Evolutionary conservation across 352 stramenopile species (phyloP), one percentile per base, ranked within the genome.

Genomic region (Pythium pyrilobum): DNA sequence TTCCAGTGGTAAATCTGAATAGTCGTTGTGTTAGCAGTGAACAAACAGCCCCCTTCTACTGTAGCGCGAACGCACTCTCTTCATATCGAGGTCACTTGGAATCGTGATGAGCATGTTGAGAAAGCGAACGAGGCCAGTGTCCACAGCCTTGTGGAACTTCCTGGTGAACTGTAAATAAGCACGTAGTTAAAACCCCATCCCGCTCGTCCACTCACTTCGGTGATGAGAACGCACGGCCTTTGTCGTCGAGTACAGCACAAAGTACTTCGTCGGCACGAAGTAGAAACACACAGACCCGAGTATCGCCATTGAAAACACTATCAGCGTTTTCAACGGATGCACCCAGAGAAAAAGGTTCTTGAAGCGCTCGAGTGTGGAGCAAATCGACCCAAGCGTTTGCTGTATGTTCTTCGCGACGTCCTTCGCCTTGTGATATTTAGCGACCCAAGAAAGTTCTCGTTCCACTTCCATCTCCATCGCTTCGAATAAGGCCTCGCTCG

Each of bases 301-400:
- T 3, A 60, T 3, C 8, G 56, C 28, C 9, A 57, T 16, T 13
- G 52, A 32, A 16, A 62, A 46, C 7, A 71, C 48, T 4, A 75
- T 4, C 29, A 67, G 28, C n/a, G 67, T 72, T 36, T 75, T 75
- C 7, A n/a, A 34, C n/a, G 67, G 67, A 34, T 75, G 67, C 3
- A 70, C 63, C 67, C 67, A 75, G 7, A 72, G 46, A 20, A 75
- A 64, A 4, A 75, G 55, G 38, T 75, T 75, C 48, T 75, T 72
- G 44, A 61, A 41, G 3, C 63, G 50, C 38, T 75, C 67, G 4
- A 68, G 8, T 1, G 62, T 57, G 11, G 56, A 67, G 37, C 63
- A 72, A 9, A 75, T 33, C 23, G 52, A 45, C 16, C 63, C 63
- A 5, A 75, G 54, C 15, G 64, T 60, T 40, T 72, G 51, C 33